Conservation (phyloP, 2,329 filamentous ascomycete species). For the Trichocomaceae sp. region DNA sequence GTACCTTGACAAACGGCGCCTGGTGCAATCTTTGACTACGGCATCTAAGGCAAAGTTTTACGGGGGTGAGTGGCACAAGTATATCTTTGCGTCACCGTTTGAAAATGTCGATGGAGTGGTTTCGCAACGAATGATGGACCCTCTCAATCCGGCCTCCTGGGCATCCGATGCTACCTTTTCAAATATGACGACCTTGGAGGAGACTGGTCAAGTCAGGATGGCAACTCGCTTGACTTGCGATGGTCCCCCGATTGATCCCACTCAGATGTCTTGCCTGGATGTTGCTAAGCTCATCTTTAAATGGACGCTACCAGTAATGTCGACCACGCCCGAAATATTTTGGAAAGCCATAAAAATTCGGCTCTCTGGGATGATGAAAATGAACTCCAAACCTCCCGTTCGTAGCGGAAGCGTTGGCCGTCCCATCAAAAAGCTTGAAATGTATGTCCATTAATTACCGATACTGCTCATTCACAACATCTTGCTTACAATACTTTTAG, state of each 20-base stretch:
- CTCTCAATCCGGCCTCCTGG: neutral
- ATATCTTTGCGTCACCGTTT: slow-evolving; percentile 7
- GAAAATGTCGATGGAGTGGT: slow-evolving; percentile 8
- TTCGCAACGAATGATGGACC: slow-evolving; percentile 4
- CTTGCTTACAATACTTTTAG: neutral
- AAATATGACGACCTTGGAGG: slow-evolving; percentile 1
- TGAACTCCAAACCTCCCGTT: slow-evolving; percentile 1
- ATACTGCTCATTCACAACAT: neutral
- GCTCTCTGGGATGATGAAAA: neutral
- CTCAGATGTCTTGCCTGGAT: neutral
- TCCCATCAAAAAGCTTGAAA: neutral
- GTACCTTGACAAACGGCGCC: neutral
- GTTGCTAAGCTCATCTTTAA: neutral
- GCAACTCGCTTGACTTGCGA: slow-evolving; percentile 3
- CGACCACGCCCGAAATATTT: neutral
- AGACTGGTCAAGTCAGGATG: slow-evolving; percentile 1
- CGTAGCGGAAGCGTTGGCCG: slow-evolving; percentile 8
- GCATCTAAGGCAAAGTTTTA: slow-evolving; percentile 3
- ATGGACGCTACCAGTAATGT: neutral
- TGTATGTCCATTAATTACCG: neutral
- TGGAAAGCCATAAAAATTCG: neutral
- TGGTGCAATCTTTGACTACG: neutral
- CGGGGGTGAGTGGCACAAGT: slow-evolving; percentile 1
- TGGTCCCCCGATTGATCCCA: slow-evolving; percentile 1
- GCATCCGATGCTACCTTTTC: neutral